Evolutionary conservation across 1,139 yeast genomes (phyloP).

Genomic region (Pichia kudriavzevii): DNA sequence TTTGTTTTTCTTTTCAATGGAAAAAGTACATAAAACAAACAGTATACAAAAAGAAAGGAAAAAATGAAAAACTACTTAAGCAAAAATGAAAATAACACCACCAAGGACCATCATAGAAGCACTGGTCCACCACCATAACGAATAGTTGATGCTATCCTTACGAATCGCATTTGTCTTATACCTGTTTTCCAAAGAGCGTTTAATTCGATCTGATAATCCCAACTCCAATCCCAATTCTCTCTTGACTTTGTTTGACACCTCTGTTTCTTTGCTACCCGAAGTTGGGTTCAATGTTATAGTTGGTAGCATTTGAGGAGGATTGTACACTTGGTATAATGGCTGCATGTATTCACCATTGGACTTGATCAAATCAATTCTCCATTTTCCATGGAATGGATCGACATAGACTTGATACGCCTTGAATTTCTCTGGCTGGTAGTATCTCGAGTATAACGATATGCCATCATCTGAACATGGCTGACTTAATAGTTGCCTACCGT

Average conservation of each 20-base stretch:
- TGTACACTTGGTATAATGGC: constrained; percentile 84
- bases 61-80: not conserved
- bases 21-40: not conserved
- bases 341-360: constrained; percentile 79
- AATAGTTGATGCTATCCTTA: constrained; percentile 37
- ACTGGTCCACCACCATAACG: constrained; percentile 45
- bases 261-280: constrained; percentile 28
- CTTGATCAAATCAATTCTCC: constrained; percentile 64
- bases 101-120: constrained; percentile 35
- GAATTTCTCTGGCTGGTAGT: constrained; percentile 58
- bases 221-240: constrained; percentile 14
- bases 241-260: constrained; percentile 8
- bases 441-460: constrained; percentile 60
- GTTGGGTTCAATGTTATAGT: constrained; percentile 81
- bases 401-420: constrained; percentile 51
- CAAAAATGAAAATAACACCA: constrained; percentile 20
- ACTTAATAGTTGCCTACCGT: constrained; percentile 86
- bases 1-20: too few species aligned
- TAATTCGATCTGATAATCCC: constrained; percentile 35
- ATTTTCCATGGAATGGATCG: constrained; percentile 78
- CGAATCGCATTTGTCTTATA: constrained; percentile 69
- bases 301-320: constrained; percentile 95
- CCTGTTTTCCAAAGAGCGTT: constrained; percentile 72
- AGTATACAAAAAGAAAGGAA: not conserved
- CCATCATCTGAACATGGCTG: constrained; percentile 68